Evolutionary conservation across 2,329 filamentous ascomycete genomes (phyloP), one percentile per base, ranked within the genome.

Genomic region (Monilinia fructigena): DNA sequence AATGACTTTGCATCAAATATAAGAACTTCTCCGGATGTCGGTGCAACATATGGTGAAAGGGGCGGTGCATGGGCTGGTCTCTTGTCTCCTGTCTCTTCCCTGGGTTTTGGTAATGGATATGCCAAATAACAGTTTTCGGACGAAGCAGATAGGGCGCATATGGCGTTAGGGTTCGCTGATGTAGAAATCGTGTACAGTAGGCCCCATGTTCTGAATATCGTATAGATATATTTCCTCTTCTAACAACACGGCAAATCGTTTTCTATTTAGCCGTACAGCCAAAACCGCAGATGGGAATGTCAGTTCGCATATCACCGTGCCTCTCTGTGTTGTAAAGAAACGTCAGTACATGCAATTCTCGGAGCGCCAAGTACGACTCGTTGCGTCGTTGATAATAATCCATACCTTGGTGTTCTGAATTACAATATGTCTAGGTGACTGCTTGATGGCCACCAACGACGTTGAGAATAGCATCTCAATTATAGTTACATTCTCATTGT

Each of bases 391-490:
- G 42, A n/a, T 54, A 35, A 40, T 14, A 50, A 35, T 11, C n/a
- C 58, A 23, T 80, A 93, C 92, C 86, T 97, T 98, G 47, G 95
- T 99, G 78, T 99, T 99, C 75, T 96, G 93, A 75, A 99, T 98
- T 72, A 96, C 92, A 65, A 99, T 83, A 68, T 96, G 90, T 66
- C 95, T 86, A 6, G 95, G 95, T 26, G 95, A 97, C 53, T 97
- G 83, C 70, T 97, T 93, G 65, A 98, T 84, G 63, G 95, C 95
- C 66, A 99, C 94, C 47, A 99, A 86, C 2, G 95, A 98, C 42
- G 95, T 98, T 42, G 94, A 97, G 79, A 99, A 99, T 71, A 99
- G 87, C 93, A 98, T 98, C 81, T 99, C 95, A 74, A 98, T 89
- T 71, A 97, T 93, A 56, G 93, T 91, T 65, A 99, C 94, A 78